Conservation (phyloP, 2,329 filamentous ascomycete genomes). For the Xylariaceae sp. region DNA sequence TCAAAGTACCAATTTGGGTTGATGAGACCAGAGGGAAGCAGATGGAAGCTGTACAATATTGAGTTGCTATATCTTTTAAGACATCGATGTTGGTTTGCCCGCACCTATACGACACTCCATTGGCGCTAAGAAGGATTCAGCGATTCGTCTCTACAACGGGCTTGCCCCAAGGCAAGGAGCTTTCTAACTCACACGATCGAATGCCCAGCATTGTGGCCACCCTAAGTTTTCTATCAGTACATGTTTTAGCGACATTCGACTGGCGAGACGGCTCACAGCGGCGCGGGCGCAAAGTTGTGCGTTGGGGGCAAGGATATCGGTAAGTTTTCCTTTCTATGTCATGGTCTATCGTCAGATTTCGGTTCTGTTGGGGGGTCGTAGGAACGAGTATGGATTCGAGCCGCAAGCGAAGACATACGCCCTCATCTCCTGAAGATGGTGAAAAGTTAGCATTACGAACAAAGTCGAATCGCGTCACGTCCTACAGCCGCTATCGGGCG, state of each 20-base stretch:
- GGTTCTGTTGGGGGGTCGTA: background rate
- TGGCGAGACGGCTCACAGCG: background rate
- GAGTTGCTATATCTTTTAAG: background rate
- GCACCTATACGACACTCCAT: conserved; percentile 3
- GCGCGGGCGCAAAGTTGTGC: conserved; percentile 1
- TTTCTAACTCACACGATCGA: background rate
- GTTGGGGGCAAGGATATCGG: background rate
- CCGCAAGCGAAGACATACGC: background rate
- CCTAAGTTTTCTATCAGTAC: background rate
- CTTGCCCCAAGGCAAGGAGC: no score
- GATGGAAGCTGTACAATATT: background rate
- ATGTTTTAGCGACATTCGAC: no score
- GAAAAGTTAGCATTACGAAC: background rate
- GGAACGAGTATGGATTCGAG: background rate
- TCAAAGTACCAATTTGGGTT: background rate
- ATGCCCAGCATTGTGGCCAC: conserved; percentile 1
- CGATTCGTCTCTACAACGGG: background rate
- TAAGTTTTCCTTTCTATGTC: conserved; percentile 3
- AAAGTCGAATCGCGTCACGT: background rate
- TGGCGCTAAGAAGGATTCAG: background rate
- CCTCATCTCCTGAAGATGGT: conserved; percentile 1
- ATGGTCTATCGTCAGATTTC: background rate
- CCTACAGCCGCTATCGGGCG: background rate
- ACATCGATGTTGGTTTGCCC: background rate
- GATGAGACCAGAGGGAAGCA: background rate